A percentile compares a stretch with the other conserved stretches of the same genome.
These are phyloP conservation scores for Didymosphaeria variabile DNA, from an alignment of 2,329 filamentous ascomycete genomes.

Conservation along the genomic window DNA sequence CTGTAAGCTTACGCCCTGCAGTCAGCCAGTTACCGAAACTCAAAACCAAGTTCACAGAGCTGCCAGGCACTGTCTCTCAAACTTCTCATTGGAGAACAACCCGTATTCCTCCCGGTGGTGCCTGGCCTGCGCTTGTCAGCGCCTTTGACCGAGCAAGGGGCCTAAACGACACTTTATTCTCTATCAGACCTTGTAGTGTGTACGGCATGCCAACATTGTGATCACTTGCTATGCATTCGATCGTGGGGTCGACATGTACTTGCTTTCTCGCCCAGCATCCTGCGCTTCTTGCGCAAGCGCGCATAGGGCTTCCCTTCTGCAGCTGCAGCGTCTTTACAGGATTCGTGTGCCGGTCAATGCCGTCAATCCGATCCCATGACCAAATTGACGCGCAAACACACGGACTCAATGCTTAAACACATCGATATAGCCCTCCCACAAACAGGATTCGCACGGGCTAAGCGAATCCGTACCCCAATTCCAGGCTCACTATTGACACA, in stretches of 20 bases:
- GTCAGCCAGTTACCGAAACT: slow-evolving; percentile 19
- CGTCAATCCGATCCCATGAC: slow-evolving; percentile 10
- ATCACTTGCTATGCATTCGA: background rate
- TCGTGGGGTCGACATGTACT: background rate
- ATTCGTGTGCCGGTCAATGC: slow-evolving; percentile 2
- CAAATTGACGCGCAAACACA: slow-evolving; percentile 1
- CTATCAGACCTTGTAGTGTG: background rate
- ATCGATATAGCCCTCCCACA: background rate
- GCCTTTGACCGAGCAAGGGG: background rate
- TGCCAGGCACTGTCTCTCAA: slow-evolving; percentile 6
- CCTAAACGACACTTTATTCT: background rate
- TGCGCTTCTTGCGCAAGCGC: slow-evolving; percentile 11
- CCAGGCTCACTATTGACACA: background rate
- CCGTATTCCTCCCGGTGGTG: slow-evolving; percentile 6
- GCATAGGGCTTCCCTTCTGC: background rate
- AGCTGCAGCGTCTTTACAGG: background rate
- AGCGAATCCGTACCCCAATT: background rate
- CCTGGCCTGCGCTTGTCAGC: background rate
- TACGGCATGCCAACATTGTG: background rate
- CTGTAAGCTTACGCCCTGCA: slow-evolving; percentile 17
- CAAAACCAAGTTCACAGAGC: slow-evolving; percentile 11
- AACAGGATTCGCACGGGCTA: background rate
- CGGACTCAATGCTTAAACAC: slow-evolving; percentile 10
- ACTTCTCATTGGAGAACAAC: slow-evolving; percentile 8
- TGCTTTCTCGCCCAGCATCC: slow-evolving; percentile 9